Base-by-base conservation (phyloP, 2,329 filamentous ascomycete genomes). In the Nothopassalora personata region DNA sequence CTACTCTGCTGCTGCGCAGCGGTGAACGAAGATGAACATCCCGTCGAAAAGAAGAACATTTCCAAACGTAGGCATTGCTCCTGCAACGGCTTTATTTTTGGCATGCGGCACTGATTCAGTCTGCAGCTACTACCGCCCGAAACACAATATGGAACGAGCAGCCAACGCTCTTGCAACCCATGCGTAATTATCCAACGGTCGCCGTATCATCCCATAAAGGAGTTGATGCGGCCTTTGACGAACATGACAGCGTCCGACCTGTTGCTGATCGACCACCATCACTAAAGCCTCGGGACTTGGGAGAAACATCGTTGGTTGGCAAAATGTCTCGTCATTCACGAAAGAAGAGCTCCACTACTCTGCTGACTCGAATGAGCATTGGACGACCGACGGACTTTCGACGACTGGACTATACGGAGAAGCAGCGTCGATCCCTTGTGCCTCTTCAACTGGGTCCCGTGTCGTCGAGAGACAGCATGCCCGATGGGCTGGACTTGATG, bases 1-100 rank as follows among this genome's bases (percentile, higher is more conserved):
- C 67, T 72, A 53, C 58, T 72, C 30, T 71, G 70, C 64, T 72
- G 69, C 67, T 69, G 67, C 50, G 67, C 67, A 50, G 67, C 67
- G 30, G 59, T 70, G 11, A 64, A 57, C 19, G 69, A 70, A 33
- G 70, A 72, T 39, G 70, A 71, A 53, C 56, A 63, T 51, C 64
- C 65, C 1, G 52, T 51, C 2, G 67, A 67, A 43, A 67, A 57
- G 48, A 50, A 54, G 8, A 53, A 52, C 47, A 58, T 51, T 15
- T 55, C 58, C 23, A 47, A 49, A 53, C 27, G 66, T 68, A 56
- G 48, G 64, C 10, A 34, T 23, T 19, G 13, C 19, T 19, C 48
- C 43, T 57, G 55, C 55, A 52, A 11, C 5, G 46, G 30, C 27
- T n/a, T 8, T 48, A 34, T 19, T 48, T 54, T 49, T 53, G 56